Base-by-base conservation (phyloP, 1,139 yeast species). In the Debaryomyces nepalensis region DNA sequence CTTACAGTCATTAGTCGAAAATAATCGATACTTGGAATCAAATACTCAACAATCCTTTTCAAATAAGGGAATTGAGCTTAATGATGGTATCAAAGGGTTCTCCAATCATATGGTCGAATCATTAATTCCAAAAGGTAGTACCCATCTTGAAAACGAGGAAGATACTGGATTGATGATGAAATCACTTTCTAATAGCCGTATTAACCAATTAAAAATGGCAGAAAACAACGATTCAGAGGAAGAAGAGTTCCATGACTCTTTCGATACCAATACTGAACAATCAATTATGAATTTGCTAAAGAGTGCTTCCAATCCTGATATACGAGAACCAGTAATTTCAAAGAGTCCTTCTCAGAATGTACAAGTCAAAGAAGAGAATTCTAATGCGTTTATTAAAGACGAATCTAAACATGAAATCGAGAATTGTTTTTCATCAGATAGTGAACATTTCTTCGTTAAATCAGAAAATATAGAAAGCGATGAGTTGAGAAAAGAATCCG, bases 51-150 rank as follows among this genome's bases (percentile, higher is more conserved):
- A 54, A 10, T 46, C 47, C 2, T 51, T 52, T 11, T 47, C 59
- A 3, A 53, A 57, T 18, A 59, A 55, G 24, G 77, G 77, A 2
- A 49, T 71, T 3, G 61, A 64, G 43, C 55, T 73, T 42, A 69
- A 68, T 46, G 77, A 73, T 50, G 79, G 79, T 8, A 69, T 73
- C 22, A 70, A 69, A 46, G 78, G 78, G 1, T 68, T 73, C 41
- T 58, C 76, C 1, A 75, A 72, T 48, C 63, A 64, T 23, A 43
- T 68, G 39, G 75, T 73, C 8, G 71, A 63, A 39, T 54, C 62
- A 39, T 57, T 71, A 41, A 58, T 71, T 15, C 73, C 72, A 10
- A 47, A 14, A 11, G 32, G 29, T 11, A 33, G 41, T 7, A 39
- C 43, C 15, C 34, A 31, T 24, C 27, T 14, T 7, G 40, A 51